A percentile compares a stretch with the other conserved stretches of the same genome.
phyloP scores from a whole-genome alignment of 1,139 yeast species.

The Diutina neorugosa region DNA sequence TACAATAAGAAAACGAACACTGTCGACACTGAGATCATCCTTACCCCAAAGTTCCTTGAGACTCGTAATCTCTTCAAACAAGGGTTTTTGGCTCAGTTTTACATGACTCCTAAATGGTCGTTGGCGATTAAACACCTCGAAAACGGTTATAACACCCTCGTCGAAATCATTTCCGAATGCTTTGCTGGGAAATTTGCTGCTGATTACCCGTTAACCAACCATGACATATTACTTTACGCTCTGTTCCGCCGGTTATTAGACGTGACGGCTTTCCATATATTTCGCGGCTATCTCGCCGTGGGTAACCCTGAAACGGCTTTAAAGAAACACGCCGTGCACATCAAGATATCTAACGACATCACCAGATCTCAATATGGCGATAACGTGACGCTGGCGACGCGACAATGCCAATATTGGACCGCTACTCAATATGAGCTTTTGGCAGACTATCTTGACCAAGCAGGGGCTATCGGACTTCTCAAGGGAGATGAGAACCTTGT shows the following conservation, averaged over 20 bases:
- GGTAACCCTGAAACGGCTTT: neutral
- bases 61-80: conserved; percentile 28
- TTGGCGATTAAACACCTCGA: conserved; percentile 19
- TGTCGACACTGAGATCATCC: conserved; percentile 19
- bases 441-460: neutral
- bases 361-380: conserved; percentile 2
- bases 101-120: conserved; percentile 24
- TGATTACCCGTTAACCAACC: conserved; percentile 13
- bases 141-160: conserved; percentile 17
- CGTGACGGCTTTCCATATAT: neutral
- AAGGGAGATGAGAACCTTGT: neutral
- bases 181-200: conserved; percentile 10
- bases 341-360: neutral
- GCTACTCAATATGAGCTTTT: neutral
- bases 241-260: conserved; percentile 11
- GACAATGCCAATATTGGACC: neutral
- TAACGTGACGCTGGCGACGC: neutral
- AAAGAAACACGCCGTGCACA: conserved; percentile 1
- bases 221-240: conserved; percentile 17
- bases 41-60: conserved; percentile 29
- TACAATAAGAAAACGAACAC: conserved; percentile 16
- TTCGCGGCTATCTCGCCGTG: neutral
- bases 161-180: neutral
- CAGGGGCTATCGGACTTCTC: neutral
- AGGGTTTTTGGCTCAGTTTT: conserved; percentile 22